Base-by-base conservation (phyloP, 176 grass and related monocot genomes). In the Oryza rufipogon region DNA sequence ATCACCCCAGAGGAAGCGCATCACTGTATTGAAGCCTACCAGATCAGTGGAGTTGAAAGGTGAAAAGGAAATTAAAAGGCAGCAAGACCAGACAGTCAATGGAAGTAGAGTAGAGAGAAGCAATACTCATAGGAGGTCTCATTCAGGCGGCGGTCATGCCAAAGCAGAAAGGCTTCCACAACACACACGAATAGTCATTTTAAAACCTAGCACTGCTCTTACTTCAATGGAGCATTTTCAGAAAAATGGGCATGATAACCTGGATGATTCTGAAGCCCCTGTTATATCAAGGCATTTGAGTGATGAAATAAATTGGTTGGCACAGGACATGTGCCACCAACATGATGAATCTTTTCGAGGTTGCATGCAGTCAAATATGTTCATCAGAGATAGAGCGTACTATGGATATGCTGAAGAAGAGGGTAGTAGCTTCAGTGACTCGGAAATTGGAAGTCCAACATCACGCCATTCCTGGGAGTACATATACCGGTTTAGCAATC, bases 11-110 rank as follows among this genome's bases (percentile, higher is more conserved):
- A 96, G 89, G 76, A 96, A 86, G 80, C 75, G 41, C 38, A 99
- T 94, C 54, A 94, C 97, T n/a, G 91, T 96, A 49, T 86, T 99
- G 86, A 99, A 96, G 74, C 93, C 97, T 42, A 83, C 92, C 9
- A 96, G 86, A 73, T 92, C 91, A 26, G 52, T 76, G 64, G 93
- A 91, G 49, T 38, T 32, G 79, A 92, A 90, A 66, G 64, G 20
- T 6, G 66, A 85, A 47, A 93, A 58, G 33, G 76, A 42, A 56
- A 83, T 84, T 66, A 91, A 65, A 42, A 68, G 42, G 34, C 85
- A 76, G 17, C 64, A 84, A 85, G 89, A 68, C 15, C 71, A 66
- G 63, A 39, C 38, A 25, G 74, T 79, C 68, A 25, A 84, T 47
- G 56, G 71, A 61, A 84, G 34, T 80, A 81, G 68, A 81, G 66